Base-by-base conservation (phyloP, 2,329 filamentous ascomycete genomes). In the Byssothecium circinans region DNA sequence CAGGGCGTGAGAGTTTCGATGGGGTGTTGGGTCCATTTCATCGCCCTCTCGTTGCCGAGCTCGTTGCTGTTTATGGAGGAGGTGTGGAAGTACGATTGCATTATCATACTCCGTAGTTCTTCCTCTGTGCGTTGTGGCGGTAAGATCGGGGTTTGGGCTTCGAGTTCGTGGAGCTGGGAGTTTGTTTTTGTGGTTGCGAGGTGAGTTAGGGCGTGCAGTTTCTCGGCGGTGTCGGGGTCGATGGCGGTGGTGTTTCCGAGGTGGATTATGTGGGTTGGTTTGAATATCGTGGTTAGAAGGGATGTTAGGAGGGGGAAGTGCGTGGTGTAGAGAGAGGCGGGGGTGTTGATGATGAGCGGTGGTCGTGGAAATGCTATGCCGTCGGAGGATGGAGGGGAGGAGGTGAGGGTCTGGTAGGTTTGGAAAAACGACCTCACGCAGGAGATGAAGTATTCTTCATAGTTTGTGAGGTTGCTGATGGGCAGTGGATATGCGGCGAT, bases 1-100 rank as follows among this genome's bases (percentile, higher is more conserved):
- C 82, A 85, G 0, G 88, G 88, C 0, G 76, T 67, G 7, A 79
- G 58, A 0, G 74, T 34, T 1, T 81, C 81, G 8, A 91, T 69
- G 0, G 86, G 80, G 0, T 71, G 74, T 0, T 75, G 50, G 42
- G 78, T 72, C 81, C 84, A 88, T 36, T 14, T 39, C 8, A 36
- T 36, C 33, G 11, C 33, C 33, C 15, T 17, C 63, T 67, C n/a
- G n/a, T 17, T 69, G 43, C 54, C 50, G 53, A 34, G 57, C 41
- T 35, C 57, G 54, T 18, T 48, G 49, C 23, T 37, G 44, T 23
- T 39, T 40, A 54, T 63, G 32, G 50, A 38, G 15, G 69, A 61
- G 8, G 75, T 55, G 62, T 92, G 89, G 60, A 92, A 89, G 58
- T 91, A 92, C 0, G 87, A 85, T 78, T 90, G 85, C n/a, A 79